Evolutionary conservation across 1,284 basidiomycete species (phyloP), one percentile per base, ranked within the genome.

Genomic region (Mycena citricolor): DNA sequence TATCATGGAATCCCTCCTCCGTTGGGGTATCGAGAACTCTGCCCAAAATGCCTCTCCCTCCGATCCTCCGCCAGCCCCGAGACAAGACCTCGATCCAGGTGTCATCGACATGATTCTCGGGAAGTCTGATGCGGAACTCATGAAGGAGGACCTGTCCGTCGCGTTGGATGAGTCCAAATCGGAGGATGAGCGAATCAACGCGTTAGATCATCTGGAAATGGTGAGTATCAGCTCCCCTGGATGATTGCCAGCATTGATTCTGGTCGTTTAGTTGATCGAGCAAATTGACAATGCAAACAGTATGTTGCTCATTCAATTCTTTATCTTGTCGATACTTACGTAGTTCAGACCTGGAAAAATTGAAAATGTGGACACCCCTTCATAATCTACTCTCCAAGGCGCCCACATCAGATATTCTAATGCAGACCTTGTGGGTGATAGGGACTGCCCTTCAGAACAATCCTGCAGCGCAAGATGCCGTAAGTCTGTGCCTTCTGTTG

Each of bases 371-470:
- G 94, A 74, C 81, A 39, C 83, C 89, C 0, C 62, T 99, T 3
- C 79, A 94, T 30, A 60, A 63, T 4, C 71, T 97, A 8, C 64
- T 94, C 24, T 71, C 70, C 1, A 73, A 79, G 4, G 61, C 77
- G 5, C 60, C 67, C 0, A 74, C 81, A 1, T 70, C 84, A 5
- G 74, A 80, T 20, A 78, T 97, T 24, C 83, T 83, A 54, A 70
- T 77, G 37, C 84, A 90, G 45, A 81, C 85, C 0, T 72, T 94
- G 10, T 98, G 95, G 95, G 86, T 97, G 7, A 75, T 90, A 14
- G 95, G 95, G 4, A 98, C 95, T 0, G 94, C 95, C 0, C 68
- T 95, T 2, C 94, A 98, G 64, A 98, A 99, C 64, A 99, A 98
- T 57, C 88, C 91, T 4, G 78, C 86, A 41, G 93, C 93, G 0